Conservation (phyloP, 768 basidiomycete genomes). For the Filobasidium floriforme region DNA sequence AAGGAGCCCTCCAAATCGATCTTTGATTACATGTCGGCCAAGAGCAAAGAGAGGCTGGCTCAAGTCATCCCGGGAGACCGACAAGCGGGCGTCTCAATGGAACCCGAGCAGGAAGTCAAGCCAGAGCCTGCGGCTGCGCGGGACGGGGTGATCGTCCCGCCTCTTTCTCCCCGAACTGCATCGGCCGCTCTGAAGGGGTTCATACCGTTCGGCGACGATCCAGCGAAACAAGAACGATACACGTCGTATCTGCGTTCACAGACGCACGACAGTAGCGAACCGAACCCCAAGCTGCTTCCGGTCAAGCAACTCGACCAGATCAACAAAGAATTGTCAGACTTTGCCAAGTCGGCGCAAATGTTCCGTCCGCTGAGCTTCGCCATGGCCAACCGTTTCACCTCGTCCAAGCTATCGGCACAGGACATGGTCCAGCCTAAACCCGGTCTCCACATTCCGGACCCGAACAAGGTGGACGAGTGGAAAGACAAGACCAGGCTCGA, state of each 20-base stretch:
- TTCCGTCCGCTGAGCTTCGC: constrained; percentile 88
- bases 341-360: constrained; percentile 73
- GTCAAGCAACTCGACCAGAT: constrained; percentile 62
- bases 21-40: constrained; percentile 88
- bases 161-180: constrained; percentile 67
- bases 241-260: constrained; percentile 70
- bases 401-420: constrained; percentile 53
- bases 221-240: constrained; percentile 76
- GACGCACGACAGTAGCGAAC: constrained; percentile 48
- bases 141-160: constrained; percentile 53
- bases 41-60: constrained; percentile 76
- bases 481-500: constrained; percentile 48
- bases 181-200: constrained; percentile 81
- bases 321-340: constrained; percentile 75
- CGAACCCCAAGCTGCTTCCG: constrained; percentile 52
- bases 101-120: not conserved
- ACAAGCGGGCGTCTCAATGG: constrained; percentile 17
- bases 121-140: constrained; percentile 34
- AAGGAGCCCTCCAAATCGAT: constrained; percentile 62
- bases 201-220: constrained; percentile 66
- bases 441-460: constrained; percentile 48
- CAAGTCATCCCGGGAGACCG: constrained; percentile 27
- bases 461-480: constrained; percentile 39
- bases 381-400: constrained; percentile 91
- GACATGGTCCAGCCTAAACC: constrained; percentile 45